A percentile compares a stretch with the other conserved stretches of the same genome.
Conservation (phyloP, 2,329 filamentous ascomycete genomes). For the Saccharata proteae region DNA sequence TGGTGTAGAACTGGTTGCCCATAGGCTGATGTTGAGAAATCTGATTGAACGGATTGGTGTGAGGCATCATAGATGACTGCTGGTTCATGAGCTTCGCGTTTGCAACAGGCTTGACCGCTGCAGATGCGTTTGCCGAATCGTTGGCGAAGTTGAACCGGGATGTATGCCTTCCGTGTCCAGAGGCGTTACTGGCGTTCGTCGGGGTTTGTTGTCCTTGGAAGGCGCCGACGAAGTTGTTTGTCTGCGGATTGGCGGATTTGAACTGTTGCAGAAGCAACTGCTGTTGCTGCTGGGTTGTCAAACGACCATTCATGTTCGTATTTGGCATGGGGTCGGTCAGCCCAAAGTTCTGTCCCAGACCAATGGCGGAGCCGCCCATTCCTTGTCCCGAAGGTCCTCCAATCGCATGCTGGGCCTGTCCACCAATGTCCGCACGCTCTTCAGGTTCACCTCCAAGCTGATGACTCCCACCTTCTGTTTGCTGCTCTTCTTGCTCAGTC, state of each 20-base stretch:
- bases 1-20: constrained; percentile 63
- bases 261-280: constrained; percentile 51
- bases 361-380: constrained; percentile 23
- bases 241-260: constrained; percentile 43
- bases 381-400: constrained; percentile 67
- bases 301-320: constrained; percentile 45
- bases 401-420: constrained; percentile 52
- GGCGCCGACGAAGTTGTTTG: constrained; percentile 34
- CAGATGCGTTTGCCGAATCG: constrained; percentile 48
- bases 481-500: constrained; percentile 54
- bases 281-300: constrained; percentile 71
- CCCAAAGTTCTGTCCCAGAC: constrained; percentile 21
- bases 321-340: constrained; percentile 26
- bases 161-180: constrained; percentile 66
- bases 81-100: constrained; percentile 74
- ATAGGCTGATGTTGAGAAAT: constrained; percentile 41
- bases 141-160: constrained; percentile 83
- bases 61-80: constrained; percentile 74
- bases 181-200: constrained; percentile 43
- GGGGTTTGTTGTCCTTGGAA: constrained; percentile 29
- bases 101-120: constrained; percentile 61
- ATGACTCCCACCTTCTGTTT: constrained; percentile 63
- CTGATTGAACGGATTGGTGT: constrained; percentile 37
- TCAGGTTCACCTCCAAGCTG: constrained; percentile 90
- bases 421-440: constrained; percentile 51